Evolutionary conservation across 2,329 filamentous ascomycete genomes (phyloP).

Genomic region (Phaeosphaeriaceae sp.): DNA sequence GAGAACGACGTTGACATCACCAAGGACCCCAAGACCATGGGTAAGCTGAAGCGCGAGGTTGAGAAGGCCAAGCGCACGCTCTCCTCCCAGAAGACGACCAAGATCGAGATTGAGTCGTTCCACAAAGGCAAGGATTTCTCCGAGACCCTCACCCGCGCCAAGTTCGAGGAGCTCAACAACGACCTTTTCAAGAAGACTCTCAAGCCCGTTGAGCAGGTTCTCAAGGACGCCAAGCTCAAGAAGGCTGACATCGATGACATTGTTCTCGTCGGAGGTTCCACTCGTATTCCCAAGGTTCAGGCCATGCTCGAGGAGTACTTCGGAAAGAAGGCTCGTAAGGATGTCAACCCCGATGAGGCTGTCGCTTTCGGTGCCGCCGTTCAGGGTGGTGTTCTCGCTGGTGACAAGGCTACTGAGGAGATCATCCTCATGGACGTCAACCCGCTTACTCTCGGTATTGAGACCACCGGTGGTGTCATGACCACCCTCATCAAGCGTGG

Average conservation of each 20-base stretch:
- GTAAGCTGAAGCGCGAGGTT: conserved; percentile 98
- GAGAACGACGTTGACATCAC: conserved; percentile 91
- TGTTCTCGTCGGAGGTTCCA: conserved; percentile 96
- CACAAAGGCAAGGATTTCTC: conserved; percentile 97
- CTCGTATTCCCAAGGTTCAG: conserved; percentile 98
- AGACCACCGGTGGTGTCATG: conserved; percentile 97
- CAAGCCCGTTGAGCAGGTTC: conserved; percentile 97
- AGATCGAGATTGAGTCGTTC: conserved; percentile 97
- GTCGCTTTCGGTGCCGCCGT: conserved; percentile 97
- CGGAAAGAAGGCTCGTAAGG: conserved; percentile 97
- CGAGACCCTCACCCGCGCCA: conserved; percentile 96
- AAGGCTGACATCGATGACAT: conserved; percentile 96
- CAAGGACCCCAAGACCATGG: conserved; percentile 97
- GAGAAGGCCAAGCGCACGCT: conserved; percentile 99
- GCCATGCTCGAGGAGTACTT: conserved; percentile 95
- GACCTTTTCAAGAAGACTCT: conserved; percentile 99
- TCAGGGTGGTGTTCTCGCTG: conserved; percentile 93
- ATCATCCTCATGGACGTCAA: conserved; percentile 97
- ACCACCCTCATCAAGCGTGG: conserved; percentile 95
- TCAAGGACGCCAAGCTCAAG: conserved; percentile 97
- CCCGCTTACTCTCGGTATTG: conserved; percentile 94
- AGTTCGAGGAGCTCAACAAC: conserved; percentile 99
- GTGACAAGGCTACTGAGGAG: conserved; percentile 80
- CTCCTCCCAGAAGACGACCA: conserved; percentile 88
- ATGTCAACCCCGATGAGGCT: conserved; percentile 99